Evolutionary conservation across 805 yeast species (phyloP), one percentile per base, ranked within the genome.

Genomic region (Kluyveromyces nonfermentans): DNA sequence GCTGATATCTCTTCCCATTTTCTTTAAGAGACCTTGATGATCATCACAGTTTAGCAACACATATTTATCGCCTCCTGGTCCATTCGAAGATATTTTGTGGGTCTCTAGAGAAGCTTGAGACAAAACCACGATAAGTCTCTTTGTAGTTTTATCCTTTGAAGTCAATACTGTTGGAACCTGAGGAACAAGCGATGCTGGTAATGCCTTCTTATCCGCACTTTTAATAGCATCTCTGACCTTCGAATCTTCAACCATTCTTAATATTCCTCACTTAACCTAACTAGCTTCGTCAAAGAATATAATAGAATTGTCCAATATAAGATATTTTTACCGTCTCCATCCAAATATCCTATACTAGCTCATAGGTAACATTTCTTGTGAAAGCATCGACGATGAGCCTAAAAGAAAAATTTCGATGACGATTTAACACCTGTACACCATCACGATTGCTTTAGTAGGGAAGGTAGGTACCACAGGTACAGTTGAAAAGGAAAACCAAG

Each of bases 11-110:
- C 97, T 78, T 42, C 95, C 95, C 95, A 90, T 87, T 62, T 88
- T 90, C 64, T 90, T 83, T 56, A 93, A 71, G 42, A 90, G 71
- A 14, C 97, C 97, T 69, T 93, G 98, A 64, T 93, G 98, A 63
- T 93, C 98, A 64, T 93, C 98, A 72, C 98, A 93, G 70, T 93
- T 93, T 58, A 93, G 73, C 48, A 93, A 69, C 0, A 95, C 97
- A 60, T 82, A 93, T 64, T 93, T 87, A 60, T 93, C 97, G 41
- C 90, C 94, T 41, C 82, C 79, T 8, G 81, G 77, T 14, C 87
- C 85, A 17, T 81, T 78, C 2, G 86, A 74, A 38, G 86, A 81
- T 63, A 90, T 80, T 64, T 86, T 89, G 64, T 89, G 94, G 6
- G 97, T 89, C 59, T 93, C 98, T 46, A 93, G 71, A 55, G 97